Conservation (phyloP, 2,329 filamentous ascomycete species). For the Fusarium pseudograminearum region DNA sequence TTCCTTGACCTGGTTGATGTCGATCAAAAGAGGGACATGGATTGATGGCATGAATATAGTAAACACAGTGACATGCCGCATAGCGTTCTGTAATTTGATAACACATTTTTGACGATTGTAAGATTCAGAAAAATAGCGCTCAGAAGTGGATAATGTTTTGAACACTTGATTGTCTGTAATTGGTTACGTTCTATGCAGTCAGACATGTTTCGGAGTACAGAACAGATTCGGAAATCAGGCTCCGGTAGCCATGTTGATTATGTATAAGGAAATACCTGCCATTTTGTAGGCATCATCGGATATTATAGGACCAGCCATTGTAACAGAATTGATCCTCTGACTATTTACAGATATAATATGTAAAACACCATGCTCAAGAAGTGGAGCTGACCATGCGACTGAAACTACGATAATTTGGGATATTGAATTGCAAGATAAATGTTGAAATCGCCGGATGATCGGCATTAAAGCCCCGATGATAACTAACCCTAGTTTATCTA, state of each 20-base stretch:
- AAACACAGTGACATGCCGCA: conserved; percentile 59
- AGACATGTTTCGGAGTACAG: background rate
- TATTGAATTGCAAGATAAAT: too few species aligned
- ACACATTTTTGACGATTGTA: background rate
- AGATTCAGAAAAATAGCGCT: background rate
- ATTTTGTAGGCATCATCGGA: too few species aligned
- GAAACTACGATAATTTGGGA: too few species aligned
- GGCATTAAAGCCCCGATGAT: background rate
- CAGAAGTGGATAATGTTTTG: background rate
- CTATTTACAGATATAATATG: too few species aligned
- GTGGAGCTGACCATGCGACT: too few species aligned
- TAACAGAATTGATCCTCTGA: too few species aligned
- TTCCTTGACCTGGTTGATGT: conserved; percentile 74
- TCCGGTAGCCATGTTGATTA: background rate
- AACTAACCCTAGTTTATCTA: background rate
- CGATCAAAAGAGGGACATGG: conserved; percentile 80
- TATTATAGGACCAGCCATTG: too few species aligned
- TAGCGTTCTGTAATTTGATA: background rate
- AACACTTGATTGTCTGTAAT: background rate
- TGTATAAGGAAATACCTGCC: too few species aligned
- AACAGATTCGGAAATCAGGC: too few species aligned
- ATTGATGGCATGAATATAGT: conserved; percentile 86
- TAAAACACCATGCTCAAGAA: too few species aligned
- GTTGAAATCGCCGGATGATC: background rate
- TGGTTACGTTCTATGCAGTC: background rate